A percentile compares a stretch with the other conserved stretches of the same genome.
These are phyloP conservation scores for Sarocladium kiliense DNA, from an alignment of 2,329 filamentous ascomycete species.

Conservation along the genomic window DNA sequence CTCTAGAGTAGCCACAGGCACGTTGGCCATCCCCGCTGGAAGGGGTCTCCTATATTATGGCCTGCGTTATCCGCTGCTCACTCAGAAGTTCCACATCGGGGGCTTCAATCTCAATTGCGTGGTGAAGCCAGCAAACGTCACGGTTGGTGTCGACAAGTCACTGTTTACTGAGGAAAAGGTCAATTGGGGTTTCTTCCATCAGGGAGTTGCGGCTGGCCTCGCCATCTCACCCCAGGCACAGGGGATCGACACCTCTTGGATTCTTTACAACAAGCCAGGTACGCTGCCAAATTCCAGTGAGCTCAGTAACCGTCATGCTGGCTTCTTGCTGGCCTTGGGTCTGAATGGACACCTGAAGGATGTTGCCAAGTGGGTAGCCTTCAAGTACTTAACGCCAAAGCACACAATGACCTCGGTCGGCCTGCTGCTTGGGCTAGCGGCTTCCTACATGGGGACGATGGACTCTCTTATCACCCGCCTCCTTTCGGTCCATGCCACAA, in stretches of 20 bases:
- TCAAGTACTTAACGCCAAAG: constrained; percentile 98
- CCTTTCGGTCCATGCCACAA: constrained; percentile 90
- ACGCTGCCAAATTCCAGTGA: constrained; percentile 44
- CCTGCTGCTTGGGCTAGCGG: constrained; percentile 84
- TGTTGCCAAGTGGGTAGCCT: constrained; percentile 95
- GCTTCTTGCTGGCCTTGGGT: constrained; percentile 84
- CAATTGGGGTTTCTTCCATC: constrained; percentile 98
- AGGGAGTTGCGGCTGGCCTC: constrained; percentile 86
- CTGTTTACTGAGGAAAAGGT: constrained; percentile 93
- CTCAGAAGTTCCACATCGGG: constrained; percentile 83
- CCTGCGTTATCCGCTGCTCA: constrained; percentile 80
- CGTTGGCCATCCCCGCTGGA: constrained; percentile 82
- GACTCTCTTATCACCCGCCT: constrained; percentile 90
- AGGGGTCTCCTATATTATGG: constrained; percentile 85
- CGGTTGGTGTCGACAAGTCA: constrained; percentile 84
- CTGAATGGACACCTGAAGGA: constrained; percentile 92
- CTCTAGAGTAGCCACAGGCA: constrained; percentile 79
- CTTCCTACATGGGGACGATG: constrained; percentile 95
- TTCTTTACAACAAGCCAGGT: constrained; percentile 89
- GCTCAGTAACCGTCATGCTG: constrained; percentile 91
- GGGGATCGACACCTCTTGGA: constrained; percentile 98
- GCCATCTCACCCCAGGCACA: constrained; percentile 85
- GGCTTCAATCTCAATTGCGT: constrained; percentile 90
- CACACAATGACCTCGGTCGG: constrained; percentile 99
- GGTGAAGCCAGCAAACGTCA: constrained; percentile 87